A percentile compares a stretch with the other conserved stretches of the same genome.
These are phyloP conservation scores for Takashimella tepidaria DNA, from an alignment of 1,284 basidiomycete species.

Conservation along the genomic window DNA sequence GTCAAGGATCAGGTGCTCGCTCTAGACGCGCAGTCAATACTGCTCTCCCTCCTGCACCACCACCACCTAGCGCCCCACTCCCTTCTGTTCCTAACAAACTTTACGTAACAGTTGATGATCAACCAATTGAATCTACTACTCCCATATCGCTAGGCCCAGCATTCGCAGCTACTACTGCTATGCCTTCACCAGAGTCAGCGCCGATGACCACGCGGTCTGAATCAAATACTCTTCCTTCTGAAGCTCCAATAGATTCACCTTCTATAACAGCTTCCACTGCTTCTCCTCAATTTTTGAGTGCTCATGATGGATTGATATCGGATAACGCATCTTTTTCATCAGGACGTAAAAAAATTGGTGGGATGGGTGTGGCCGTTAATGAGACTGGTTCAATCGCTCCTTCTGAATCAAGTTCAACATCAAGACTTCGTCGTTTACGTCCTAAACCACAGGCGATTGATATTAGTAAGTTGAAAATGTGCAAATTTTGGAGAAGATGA, in stretches of 20 bases:
- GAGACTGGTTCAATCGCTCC: not conserved
- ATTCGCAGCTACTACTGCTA: not conserved
- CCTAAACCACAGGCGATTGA: conserved; percentile 17
- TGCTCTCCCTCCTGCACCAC: not conserved
- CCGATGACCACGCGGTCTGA: not conserved
- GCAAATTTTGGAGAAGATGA: no score
- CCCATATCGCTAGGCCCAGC: not conserved
- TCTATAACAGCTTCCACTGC: not conserved
- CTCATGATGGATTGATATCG: not conserved
- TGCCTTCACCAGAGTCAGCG: not conserved
- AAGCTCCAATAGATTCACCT: not conserved
- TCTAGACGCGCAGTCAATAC: not conserved
- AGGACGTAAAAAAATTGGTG: not conserved
- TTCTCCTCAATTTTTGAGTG: not conserved
- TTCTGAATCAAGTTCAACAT: conserved; percentile 2
- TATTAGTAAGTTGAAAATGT: conserved; percentile 11
- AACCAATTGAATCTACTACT: not conserved
- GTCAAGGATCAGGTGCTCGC: not conserved
- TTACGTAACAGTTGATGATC: not conserved
- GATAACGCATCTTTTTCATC: not conserved
- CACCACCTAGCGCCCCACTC: not conserved
- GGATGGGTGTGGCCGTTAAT: not conserved
- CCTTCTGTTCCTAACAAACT: not conserved
- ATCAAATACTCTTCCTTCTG: not conserved
- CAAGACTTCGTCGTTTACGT: conserved; percentile 10